A percentile compares a stretch with the other conserved stretches of the same genome.
Evolutionary conservation across 805 yeast genomes (phyloP).

Genomic region (Wickerhamomyces bisporus): DNA sequence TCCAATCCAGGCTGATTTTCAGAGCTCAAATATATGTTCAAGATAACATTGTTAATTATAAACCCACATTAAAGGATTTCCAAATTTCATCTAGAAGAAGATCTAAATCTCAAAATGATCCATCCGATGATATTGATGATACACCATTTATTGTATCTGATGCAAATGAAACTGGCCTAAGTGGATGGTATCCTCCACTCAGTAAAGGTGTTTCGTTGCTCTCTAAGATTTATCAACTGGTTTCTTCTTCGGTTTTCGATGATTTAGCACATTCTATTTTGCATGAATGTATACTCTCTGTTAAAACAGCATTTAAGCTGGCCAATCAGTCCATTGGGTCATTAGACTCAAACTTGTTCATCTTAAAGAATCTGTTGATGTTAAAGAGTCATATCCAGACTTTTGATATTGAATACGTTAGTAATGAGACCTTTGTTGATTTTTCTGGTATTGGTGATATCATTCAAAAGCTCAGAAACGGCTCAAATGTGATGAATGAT

Average conservation of each 20-base stretch:
- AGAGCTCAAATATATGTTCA: slow-evolving; percentile 72
- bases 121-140: slow-evolving; percentile 13
- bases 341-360: slow-evolving; percentile 57
- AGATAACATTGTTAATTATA: slow-evolving; percentile 58
- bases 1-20: slow-evolving; percentile 76
- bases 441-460: slow-evolving; percentile 68
- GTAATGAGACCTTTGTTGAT: slow-evolving; percentile 71
- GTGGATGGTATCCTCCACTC: slow-evolving; percentile 65
- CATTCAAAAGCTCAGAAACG: slow-evolving; percentile 34
- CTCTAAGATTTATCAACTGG: slow-evolving; percentile 73
- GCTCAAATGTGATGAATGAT: slow-evolving; percentile 19
- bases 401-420: slow-evolving; percentile 74
- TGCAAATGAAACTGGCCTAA: slow-evolving; percentile 17
- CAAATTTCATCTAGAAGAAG: slow-evolving; percentile 44
- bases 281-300: slow-evolving; percentile 64
- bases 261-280: slow-evolving; percentile 85
- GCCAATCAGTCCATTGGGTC: slow-evolving; percentile 43
- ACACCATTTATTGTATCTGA: slow-evolving; percentile 1
- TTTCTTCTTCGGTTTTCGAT: slow-evolving; percentile 75
- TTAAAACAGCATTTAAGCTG: slow-evolving; percentile 48
- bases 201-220: slow-evolving; percentile 62
- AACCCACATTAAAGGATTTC: slow-evolving; percentile 65
- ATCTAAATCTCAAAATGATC: slow-evolving; percentile 4
- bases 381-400: slow-evolving; percentile 63
- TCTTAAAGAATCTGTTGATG: slow-evolving; percentile 65